Conservation (phyloP, 2,329 filamentous ascomycete genomes). For the Elsinoe arachidis region DNA sequence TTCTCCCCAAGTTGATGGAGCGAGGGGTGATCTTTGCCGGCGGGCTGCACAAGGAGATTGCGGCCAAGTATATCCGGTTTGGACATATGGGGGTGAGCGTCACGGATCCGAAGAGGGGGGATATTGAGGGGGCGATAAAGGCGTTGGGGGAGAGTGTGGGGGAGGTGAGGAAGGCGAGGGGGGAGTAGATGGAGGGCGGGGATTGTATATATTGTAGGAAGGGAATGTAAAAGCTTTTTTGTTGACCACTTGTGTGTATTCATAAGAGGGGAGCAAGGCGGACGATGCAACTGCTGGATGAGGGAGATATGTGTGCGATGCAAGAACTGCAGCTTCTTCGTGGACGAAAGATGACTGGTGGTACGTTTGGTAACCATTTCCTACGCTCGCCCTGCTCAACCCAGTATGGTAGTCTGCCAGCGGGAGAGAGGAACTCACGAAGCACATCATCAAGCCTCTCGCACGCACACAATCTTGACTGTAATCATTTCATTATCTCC, state of each 20-base stretch:
- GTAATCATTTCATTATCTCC: no score
- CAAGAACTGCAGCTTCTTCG: no score
- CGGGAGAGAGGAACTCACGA: no score
- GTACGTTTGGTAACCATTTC: no score
- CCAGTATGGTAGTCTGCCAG: no score
- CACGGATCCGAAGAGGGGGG: conserved; percentile 66
- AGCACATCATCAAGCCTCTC: no score
- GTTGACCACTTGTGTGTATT: background rate
- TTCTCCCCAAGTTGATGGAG: conserved; percentile 75
- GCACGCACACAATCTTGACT: no score
- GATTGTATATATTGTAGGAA: background rate
- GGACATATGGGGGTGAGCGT: conserved; percentile 97
- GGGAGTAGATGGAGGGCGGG: background rate
- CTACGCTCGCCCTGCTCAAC: no score
- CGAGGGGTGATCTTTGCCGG: conserved; percentile 91
- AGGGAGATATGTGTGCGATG: no score
- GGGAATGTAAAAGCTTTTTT: background rate
- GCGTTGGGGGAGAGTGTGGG: conserved; percentile 65
- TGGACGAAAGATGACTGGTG: no score
- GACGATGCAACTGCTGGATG: no score
- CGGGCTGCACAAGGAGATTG: conserved; percentile 92
- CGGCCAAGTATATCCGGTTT: conserved; percentile 85
- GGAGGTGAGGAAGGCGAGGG: conserved; percentile 44
- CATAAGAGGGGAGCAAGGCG: no score
- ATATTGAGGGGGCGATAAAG: conserved; percentile 76